Base-by-base conservation (phyloP, 2,329 filamentous ascomycete species). In the Microascus cirrosus region DNA sequence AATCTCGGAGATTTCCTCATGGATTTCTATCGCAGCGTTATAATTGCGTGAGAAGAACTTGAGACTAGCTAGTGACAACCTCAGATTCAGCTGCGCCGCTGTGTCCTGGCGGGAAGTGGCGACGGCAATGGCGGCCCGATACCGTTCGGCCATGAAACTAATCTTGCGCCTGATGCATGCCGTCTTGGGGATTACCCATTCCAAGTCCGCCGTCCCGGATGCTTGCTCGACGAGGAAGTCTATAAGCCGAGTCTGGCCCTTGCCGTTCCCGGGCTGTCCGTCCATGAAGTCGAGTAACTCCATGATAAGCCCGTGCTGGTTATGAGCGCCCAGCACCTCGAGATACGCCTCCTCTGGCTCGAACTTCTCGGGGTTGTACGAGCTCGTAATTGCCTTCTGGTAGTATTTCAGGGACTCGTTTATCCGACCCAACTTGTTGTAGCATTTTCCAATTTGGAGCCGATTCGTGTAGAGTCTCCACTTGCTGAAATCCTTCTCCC, bases 381-480 rank as follows among this genome's bases (percentile, higher is more conserved):
- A 59, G 42, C 67, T 64, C 7, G 63, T 56, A 20, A 73, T 70
- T 10, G 71, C 70, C 48, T 71, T 71, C 45, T 65, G 64, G 45
- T 68, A 75, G 58, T 74, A 74, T 2, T 61, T 60, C 2, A 74
- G 62, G 0, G 72, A 64, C 15, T 65, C 62, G 5, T 72, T 69
- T 1, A 68, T 59, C 2, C 70, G 64, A 2, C 63, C 66, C 20
- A 69, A 65, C 12, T 67, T 66, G 24, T 68, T 68, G 60, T 70
- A 69, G 59, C 71, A 73, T 18, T 65, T 64, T 1, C 72, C 73
- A 11, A 73, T 68, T 22, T 74, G 63, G 11, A 69, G 65, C 34
- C 73, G 70, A 22, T 74, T 71, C 55, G 72, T 72, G 61, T 75
- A 75, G 1, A 75, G 62, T 1, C 73, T 66, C 72, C 72, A 74